These are phyloP conservation scores for Linnemannia elongata DNA, from an alignment of 192 early-diverging fungal genomes.

Conservation along the genomic window DNA sequence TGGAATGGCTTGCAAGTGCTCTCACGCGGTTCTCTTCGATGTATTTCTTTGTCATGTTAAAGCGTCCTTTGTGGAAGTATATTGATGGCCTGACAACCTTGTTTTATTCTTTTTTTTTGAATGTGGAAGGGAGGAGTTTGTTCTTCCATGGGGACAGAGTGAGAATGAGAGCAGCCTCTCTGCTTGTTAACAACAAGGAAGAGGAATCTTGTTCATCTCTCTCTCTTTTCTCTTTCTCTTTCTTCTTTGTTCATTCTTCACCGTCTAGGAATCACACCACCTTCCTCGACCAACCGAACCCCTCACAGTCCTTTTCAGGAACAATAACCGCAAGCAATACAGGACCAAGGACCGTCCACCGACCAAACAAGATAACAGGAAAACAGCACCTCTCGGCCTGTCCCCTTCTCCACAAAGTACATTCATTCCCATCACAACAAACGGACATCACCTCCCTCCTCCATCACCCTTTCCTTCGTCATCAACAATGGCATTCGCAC, in stretches of 20 bases:
- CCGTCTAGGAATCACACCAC: not conserved
- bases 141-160: not conserved
- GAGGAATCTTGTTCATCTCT: not conserved
- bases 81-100: not conserved
- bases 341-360: not conserved
- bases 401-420: not conserved
- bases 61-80: too few relatives aligned
- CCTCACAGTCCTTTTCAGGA: not conserved
- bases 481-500: slow-evolving; percentile 26
- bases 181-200: not conserved
- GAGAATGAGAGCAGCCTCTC: not conserved
- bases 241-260: not conserved
- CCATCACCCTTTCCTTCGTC: not conserved
- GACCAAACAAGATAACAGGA: not conserved
- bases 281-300: not conserved
- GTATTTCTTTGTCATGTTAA: not conserved
- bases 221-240: not conserved
- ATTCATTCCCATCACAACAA: not conserved
- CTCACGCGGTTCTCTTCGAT: not conserved
- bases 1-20: not conserved
- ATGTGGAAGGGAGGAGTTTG: not conserved
- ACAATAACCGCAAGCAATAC: not conserved
- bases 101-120: too few relatives aligned
- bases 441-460: not conserved
- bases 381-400: not conserved